These are phyloP conservation scores for Clonostachys sp. DNA, from an alignment of 2,329 filamentous ascomycete genomes.

Conservation along the genomic window DNA sequence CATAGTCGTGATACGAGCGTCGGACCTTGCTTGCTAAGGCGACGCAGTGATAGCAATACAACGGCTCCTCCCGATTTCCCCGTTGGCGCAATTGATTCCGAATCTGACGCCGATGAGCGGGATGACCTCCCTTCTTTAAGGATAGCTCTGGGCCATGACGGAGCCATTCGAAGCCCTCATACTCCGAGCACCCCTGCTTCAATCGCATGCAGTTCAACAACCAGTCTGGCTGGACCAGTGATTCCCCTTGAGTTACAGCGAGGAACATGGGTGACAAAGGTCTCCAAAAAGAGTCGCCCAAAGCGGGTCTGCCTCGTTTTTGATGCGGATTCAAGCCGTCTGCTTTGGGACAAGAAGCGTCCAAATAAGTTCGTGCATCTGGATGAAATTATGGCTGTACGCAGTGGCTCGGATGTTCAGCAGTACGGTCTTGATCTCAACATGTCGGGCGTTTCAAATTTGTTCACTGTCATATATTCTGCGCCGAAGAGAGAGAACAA, in stretches of 20 bases:
- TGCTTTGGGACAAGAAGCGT: slow-evolving; percentile 79
- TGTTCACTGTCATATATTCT: slow-evolving; percentile 88
- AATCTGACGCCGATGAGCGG: slow-evolving; percentile 51
- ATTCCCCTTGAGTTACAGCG: slow-evolving; percentile 73
- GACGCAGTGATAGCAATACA: slow-evolving; percentile 85
- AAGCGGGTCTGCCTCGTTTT: slow-evolving; percentile 70
- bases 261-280: slow-evolving; percentile 74
- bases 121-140: slow-evolving; percentile 33
- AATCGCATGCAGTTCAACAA: slow-evolving; percentile 33
- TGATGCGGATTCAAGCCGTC: slow-evolving; percentile 78
- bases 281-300: slow-evolving; percentile 75
- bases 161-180: slow-evolving; percentile 39
- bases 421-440: slow-evolving; percentile 86
- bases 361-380: slow-evolving; percentile 86
- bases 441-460: slow-evolving; percentile 65
- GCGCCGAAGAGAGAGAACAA: slow-evolving; percentile 76
- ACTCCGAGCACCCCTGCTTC: slow-evolving; percentile 42
- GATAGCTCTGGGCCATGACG: slow-evolving; percentile 32
- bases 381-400: slow-evolving; percentile 90
- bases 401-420: slow-evolving; percentile 75
- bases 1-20: slow-evolving; percentile 82
- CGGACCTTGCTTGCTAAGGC: slow-evolving; percentile 81
- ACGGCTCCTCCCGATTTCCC: slow-evolving; percentile 50
- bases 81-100: slow-evolving; percentile 42
- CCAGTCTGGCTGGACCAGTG: slow-evolving; percentile 57